Percentiles rank a stretch among this genome's conserved stretches.
Conservation (phyloP, 202 grass and related monocot genomes). For the Dendrocalamus latiflorus region DNA sequence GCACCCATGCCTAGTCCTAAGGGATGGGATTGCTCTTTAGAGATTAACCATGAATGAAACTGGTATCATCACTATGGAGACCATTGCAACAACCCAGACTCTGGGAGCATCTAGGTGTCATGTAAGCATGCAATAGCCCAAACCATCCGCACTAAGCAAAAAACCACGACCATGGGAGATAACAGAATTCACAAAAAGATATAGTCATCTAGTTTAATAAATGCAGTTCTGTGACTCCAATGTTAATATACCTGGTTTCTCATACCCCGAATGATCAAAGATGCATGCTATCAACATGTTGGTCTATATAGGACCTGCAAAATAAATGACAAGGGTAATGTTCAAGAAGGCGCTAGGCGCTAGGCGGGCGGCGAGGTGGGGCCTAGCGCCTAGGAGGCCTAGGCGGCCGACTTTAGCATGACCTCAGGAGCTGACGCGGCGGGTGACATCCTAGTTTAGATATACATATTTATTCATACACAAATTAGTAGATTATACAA, state of each 20-base stretch:
- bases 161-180: not conserved
- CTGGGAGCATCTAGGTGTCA: not conserved
- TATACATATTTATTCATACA: too few species aligned
- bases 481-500: too few species aligned
- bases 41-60: not conserved
- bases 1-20: not conserved
- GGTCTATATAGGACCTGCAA: not conserved
- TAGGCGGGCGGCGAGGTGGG: too few species aligned
- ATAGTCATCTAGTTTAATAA: not conserved
- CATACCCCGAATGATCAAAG: not conserved
- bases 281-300: not conserved
- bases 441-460: too few species aligned
- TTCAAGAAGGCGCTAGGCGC: too few species aligned
- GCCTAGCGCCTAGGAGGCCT: too few species aligned
- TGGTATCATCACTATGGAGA: not conserved
- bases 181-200: not conserved
- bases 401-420: too few species aligned
- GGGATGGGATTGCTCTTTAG: not conserved
- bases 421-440: too few species aligned
- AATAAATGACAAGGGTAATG: too few species aligned
- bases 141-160: not conserved
- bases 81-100: not conserved
- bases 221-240: not conserved
- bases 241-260: not conserved
- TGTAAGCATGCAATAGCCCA: not conserved